Evolutionary conservation across 371 early-diverging fungal species (phyloP), one percentile per base, ranked within the genome.

Genomic region (Lichtheimia hyalospora): DNA sequence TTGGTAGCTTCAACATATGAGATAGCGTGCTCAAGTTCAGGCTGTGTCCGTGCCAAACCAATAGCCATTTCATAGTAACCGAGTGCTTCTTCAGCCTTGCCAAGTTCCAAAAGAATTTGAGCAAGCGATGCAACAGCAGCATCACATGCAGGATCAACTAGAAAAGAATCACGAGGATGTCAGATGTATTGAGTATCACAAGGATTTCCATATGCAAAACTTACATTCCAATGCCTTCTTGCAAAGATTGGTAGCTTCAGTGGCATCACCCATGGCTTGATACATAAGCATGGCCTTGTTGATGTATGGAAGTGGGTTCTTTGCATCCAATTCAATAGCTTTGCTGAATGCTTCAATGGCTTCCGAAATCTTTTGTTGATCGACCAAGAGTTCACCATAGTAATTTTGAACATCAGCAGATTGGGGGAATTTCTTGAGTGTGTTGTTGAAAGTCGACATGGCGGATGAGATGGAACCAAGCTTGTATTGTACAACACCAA

Each of bases 391-490:
- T 77, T 98, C 98, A 68, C 96, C 97, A 60, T 94, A 93, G 77
- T 96, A 97, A 83, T 97, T 96, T 84, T 85, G 94, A 23, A 96
- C 90, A 70, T 98, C 97, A 40, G 92, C 87, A 42, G 89, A 86
- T 28, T 86, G 68, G 48, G 89, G 84, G 83, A 97, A 97, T 58
- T 86, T 84, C 67, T 83, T 80, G 62, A 86, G 72, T 0, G 94
- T 90, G 69, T 88, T 85, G 69, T 87, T 85, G 79, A 97, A 97
- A 4, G 87, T 91, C 14, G 73, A 66, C 83, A 89, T 83, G 25
- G 95, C 89, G 5, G 81, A 84, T 13, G 81, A 71, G 23, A 91
- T 77, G 23, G 85, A 84, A n/a, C 92, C 95, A 7, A 90, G 67
- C 79, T 94, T 94, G 83, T 96, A 96, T 68, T 92, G 90, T n/a